phyloP scores from a whole-genome alignment of 371 early-diverging fungal genomes.

The Syncephalastrum monosporum region DNA sequence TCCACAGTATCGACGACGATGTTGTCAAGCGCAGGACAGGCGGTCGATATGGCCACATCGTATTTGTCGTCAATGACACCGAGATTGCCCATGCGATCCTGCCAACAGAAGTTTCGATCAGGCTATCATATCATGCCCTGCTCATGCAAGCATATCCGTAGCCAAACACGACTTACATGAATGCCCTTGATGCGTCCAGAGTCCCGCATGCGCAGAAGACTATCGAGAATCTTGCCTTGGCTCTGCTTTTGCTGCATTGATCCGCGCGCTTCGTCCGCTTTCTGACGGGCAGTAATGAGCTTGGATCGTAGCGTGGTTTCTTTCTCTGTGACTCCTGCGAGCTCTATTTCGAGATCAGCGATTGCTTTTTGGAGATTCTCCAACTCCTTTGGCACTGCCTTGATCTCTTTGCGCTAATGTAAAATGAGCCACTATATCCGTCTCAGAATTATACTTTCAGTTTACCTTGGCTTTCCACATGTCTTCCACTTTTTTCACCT shows the following conservation, averaged over 20 bases:
- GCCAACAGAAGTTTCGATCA: background rate
- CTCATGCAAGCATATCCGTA: background rate
- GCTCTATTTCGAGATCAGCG: constrained; percentile 26
- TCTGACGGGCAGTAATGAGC: constrained; percentile 51
- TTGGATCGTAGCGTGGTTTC: constrained; percentile 4
- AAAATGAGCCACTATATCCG: background rate
- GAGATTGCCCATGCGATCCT: constrained; percentile 94
- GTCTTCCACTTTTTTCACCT: constrained; percentile 33
- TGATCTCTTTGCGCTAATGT: constrained; percentile 14
- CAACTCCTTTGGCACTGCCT: constrained; percentile 37
- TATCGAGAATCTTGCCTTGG: constrained; percentile 73
- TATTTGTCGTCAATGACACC: constrained; percentile 95
- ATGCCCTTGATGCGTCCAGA: constrained; percentile 84
- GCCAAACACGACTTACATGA: constrained; percentile 46
- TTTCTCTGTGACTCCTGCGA: constrained; percentile 5
- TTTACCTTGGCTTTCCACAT: constrained; percentile 23
- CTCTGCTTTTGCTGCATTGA: constrained; percentile 69
- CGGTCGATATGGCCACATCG: constrained; percentile 96
- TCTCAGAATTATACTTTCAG: background rate
- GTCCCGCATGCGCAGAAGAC: constrained; percentile 77
- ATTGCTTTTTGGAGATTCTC: constrained; percentile 49
- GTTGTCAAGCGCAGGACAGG: constrained; percentile 84
- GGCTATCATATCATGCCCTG: background rate
- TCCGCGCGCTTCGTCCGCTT: constrained; percentile 65
- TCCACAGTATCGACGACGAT: constrained; percentile 97